Conservation (phyloP, 1,284 basidiomycete genomes). For the Neonothopanus nambi region DNA sequence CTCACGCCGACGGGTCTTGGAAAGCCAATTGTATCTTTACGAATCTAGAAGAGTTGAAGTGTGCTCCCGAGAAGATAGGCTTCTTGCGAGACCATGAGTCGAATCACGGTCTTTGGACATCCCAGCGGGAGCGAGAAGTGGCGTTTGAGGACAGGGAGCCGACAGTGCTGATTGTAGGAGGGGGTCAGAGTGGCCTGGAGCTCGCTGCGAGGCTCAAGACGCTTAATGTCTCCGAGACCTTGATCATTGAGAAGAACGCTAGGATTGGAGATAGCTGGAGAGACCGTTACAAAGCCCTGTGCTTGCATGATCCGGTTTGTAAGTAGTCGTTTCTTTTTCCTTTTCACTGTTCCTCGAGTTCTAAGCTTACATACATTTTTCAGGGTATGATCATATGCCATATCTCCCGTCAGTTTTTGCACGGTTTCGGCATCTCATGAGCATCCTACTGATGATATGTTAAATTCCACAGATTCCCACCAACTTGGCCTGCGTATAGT, state of each 20-base stretch:
- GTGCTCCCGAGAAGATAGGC: constrained; percentile 45
- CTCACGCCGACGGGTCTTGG: constrained; percentile 48
- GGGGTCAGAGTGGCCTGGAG: constrained; percentile 65
- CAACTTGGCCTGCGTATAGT: constrained; percentile 16
- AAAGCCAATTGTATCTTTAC: constrained; percentile 60
- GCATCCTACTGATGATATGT: not conserved
- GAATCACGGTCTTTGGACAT: constrained; percentile 38
- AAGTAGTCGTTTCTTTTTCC: constrained; percentile 24
- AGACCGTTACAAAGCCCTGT: constrained; percentile 51
- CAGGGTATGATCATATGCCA: constrained; percentile 60
- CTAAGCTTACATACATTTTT: not conserved
- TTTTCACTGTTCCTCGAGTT: not conserved
- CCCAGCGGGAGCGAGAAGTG: constrained; percentile 31
- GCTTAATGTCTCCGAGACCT: constrained; percentile 45
- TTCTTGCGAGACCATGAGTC: constrained; percentile 32
- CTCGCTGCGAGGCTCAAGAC: constrained; percentile 55
- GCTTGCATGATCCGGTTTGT: constrained; percentile 59
- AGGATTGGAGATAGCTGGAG: constrained; percentile 59
- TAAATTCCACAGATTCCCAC: constrained; percentile 10
- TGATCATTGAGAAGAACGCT: constrained; percentile 51
- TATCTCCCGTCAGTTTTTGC: constrained; percentile 46
- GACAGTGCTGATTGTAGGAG: constrained; percentile 59
- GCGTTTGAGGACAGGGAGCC: constrained; percentile 42
- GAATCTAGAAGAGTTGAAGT: constrained; percentile 54
- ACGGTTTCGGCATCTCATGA: not conserved